These are phyloP conservation scores for Sporothrix inflata DNA, from an alignment of 2,329 filamentous ascomycete genomes.

Conservation along the genomic window DNA sequence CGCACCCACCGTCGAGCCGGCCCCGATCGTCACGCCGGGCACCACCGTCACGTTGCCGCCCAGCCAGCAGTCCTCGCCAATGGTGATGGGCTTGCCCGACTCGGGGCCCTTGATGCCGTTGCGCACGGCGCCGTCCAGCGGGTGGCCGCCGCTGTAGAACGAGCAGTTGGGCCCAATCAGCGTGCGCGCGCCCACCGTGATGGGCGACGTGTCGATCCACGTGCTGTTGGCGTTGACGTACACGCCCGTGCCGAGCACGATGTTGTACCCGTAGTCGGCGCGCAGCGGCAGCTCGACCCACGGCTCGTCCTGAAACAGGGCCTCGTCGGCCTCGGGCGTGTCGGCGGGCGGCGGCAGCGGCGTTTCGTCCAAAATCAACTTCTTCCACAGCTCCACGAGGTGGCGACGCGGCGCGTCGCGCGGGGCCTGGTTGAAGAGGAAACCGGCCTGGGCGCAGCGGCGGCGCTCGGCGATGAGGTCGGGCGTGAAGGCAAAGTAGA, in stretches of 20 bases:
- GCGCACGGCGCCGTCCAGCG: constrained; percentile 72
- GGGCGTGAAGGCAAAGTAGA: constrained; percentile 75
- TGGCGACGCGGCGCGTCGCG: constrained; percentile 63
- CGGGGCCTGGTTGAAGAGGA: constrained; percentile 60
- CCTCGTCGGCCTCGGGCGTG: constrained; percentile 66
- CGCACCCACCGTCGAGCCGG: constrained; percentile 74
- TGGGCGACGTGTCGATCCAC: constrained; percentile 75
- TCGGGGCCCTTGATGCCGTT: constrained; percentile 79
- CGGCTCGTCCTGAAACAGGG: constrained; percentile 64
- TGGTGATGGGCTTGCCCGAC: constrained; percentile 69
- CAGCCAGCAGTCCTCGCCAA: constrained; percentile 83
- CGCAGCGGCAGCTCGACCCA: constrained; percentile 68
- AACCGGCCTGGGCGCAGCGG: constrained; percentile 64
- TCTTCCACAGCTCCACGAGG: constrained; percentile 67
- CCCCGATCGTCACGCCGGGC: constrained; percentile 77
- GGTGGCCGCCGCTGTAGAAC: constrained; percentile 76
- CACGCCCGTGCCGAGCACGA: constrained; percentile 69
- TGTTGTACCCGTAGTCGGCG: constrained; percentile 78
- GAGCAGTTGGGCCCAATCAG: constrained; percentile 78
- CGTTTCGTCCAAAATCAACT: constrained; percentile 54
- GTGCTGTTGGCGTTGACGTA: constrained; percentile 76
- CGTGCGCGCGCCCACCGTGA: constrained; percentile 76
- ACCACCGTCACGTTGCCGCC: constrained; percentile 72
- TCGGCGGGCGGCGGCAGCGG: constrained; percentile 61
- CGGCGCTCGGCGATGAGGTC: constrained; percentile 65